phyloP scores from a whole-genome alignment of 1,284 basidiomycete genomes.

The Tylopilus sp. region DNA sequence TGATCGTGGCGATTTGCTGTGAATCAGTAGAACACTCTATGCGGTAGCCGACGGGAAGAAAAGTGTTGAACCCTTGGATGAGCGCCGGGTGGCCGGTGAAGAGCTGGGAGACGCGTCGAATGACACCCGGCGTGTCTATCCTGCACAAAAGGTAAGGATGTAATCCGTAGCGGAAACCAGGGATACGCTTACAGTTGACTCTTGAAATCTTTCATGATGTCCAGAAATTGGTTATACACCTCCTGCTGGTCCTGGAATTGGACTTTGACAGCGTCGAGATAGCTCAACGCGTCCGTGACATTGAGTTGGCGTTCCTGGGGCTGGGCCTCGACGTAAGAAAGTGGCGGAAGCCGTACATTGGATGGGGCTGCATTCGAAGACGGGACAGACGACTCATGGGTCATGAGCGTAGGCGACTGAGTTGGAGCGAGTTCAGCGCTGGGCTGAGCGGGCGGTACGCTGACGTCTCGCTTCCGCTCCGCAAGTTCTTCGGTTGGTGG shows the following conservation, averaged over 20 bases:
- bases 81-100: constrained; percentile 90
- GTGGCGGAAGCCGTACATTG: constrained; percentile 15
- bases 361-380: constrained; percentile 1
- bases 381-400: constrained; percentile 7
- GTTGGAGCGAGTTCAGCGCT: constrained; percentile 9
- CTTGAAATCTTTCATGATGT: constrained; percentile 99
- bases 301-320: constrained; percentile 53
- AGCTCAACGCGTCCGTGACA: constrained; percentile 89
- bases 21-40: constrained; percentile 75
- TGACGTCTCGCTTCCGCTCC: constrained; percentile 24
- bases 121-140: constrained; percentile 97
- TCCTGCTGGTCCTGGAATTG: constrained; percentile 86
- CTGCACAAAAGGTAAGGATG: constrained; percentile 41
- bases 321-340: constrained; percentile 29
- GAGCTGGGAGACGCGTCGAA: constrained; percentile 89
- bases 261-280: constrained; percentile 89
- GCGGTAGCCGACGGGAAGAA: constrained; percentile 90
- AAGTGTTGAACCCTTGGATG: constrained; percentile 98
- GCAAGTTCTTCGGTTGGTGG: constrained; percentile 10
- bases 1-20: constrained; percentile 62
- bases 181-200: constrained; percentile 66
- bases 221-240: constrained; percentile 92
- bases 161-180: neutral
- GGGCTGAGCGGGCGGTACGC: constrained; percentile 19
- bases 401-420: constrained; percentile 18